Base-by-base conservation (phyloP, 768 basidiomycete species). In the Podaxis carcinomalis region DNA sequence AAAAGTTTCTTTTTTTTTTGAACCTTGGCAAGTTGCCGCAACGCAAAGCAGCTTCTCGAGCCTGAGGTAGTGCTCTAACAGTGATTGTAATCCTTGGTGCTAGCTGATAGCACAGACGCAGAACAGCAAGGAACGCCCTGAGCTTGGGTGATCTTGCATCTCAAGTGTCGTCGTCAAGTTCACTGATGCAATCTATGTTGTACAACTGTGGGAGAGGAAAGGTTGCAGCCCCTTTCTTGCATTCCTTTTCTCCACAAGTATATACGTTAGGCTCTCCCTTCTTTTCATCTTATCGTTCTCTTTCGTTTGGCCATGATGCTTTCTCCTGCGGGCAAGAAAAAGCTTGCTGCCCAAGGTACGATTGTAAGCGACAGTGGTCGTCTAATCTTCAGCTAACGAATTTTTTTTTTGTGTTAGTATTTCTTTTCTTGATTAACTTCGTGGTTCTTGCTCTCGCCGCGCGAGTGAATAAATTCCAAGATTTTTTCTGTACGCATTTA, bases 391-490 rank as follows among this genome's bases (percentile, higher is more conserved):
- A 27, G 25, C 47, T 27, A 49, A 49, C 11, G 21, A 27, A 4
- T 4, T 10, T 21, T 14, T 14, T 49, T 19, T 49, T 27, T 49
- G 11, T 21, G 19, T 6, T 6, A 85, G 83, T 73, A 55, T 67
- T 69, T 49, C 71, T 85, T 61, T 74, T 81, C 53, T 51, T 82
- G 35, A 67, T 81, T 57, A 80, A 83, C 65, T 69, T 82, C 60
- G 64, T 82, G 52, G 82, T 83, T 13, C 73, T 87, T 42, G 83
- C 76, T 10, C 75, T 86, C 55, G 76, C 85, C 0, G 73, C 79
- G 16, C 75, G 76, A 50, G 81, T 87, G 49, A 86, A 86, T 70
- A 66, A 72, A 23, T 86, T 82, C 67, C 81, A 84, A 66, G 81
- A 83, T 25, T 87, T 79, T 69, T 86, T 81, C 73, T 87, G 84